Conservation (phyloP, 2,329 filamentous ascomycete genomes). For the Lomentospora prolificans region DNA sequence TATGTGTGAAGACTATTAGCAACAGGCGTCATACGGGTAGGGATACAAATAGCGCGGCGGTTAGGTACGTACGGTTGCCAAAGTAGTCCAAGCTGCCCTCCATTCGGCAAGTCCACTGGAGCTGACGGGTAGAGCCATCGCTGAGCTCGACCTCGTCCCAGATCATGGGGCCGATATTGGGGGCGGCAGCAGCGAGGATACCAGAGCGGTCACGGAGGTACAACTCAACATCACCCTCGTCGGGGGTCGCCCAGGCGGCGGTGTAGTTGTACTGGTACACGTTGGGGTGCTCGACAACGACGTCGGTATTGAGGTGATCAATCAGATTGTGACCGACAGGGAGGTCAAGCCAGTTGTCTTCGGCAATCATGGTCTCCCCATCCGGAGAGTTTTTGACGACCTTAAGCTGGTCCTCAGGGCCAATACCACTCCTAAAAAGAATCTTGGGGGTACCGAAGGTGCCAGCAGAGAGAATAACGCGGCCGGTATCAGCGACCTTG, state of each 20-base stretch:
- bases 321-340: slow-evolving; percentile 51
- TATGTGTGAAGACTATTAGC: slow-evolving; percentile 11
- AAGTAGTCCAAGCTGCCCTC: slow-evolving; percentile 39
- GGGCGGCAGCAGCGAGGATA: slow-evolving; percentile 53
- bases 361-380: slow-evolving; percentile 38
- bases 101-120: slow-evolving; percentile 58
- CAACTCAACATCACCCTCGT: slow-evolving; percentile 26
- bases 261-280: slow-evolving; percentile 56
- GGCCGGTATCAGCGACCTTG: slow-evolving; percentile 50
- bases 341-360: slow-evolving; percentile 44
- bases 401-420: slow-evolving; percentile 48
- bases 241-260: slow-evolving; percentile 43
- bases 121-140: slow-evolving; percentile 51
- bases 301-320: slow-evolving; percentile 45
- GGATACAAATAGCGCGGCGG: background rate
- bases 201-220: slow-evolving; percentile 41
- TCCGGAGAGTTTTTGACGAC: slow-evolving; percentile 41
- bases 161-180: slow-evolving; percentile 52
- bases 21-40: background rate
- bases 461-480: slow-evolving; percentile 59
- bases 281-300: slow-evolving; percentile 31
- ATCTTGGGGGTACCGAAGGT: slow-evolving; percentile 62
- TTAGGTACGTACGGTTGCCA: slow-evolving; percentile 19
- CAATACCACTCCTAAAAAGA: slow-evolving; percentile 58
- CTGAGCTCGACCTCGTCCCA: slow-evolving; percentile 43